Base-by-base conservation (phyloP, 345 rosid genomes). In the Populus davidiana region DNA sequence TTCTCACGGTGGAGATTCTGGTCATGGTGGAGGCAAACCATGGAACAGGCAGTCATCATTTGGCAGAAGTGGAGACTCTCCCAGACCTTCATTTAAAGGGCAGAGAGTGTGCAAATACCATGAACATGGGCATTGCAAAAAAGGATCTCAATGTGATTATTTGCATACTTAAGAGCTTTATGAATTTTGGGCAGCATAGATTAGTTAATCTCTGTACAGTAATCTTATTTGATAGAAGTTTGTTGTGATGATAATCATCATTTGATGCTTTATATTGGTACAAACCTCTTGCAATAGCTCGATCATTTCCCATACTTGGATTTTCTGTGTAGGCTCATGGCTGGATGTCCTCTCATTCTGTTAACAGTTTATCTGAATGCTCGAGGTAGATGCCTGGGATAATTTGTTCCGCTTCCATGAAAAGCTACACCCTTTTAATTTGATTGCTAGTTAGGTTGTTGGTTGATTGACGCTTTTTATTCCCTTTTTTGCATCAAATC, bases 121-220 rank as follows among this genome's bases (percentile, higher is more conserved):
- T 18, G 91, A 89, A 84, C 82, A 43, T 61, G 96, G 97, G 65
- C 86, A 85, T 71, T 91, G 97, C 83, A 89, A 83, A 85, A 93
- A 90, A 82, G 97, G 95, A 59, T 83, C 97, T 35, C 78, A 87
- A 14, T 92, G 97, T 85, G 90, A 88, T 82, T 92, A 86, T 81
- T 76, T 88, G 73, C 94, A 91, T 85, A 79, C 84, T 75, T 89
- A 80, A 85, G n/a, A 35, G 38, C 20, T 41, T 70, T 69, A 74
- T 69, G 66, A 69, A 78, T 64, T n/a, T 64, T 69, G 36, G 65
- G 83, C 74, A 67, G 72, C 50, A 9, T 81, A 79, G 78, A 38
- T 70, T 73, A 73, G 83, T 80, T 71, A 36, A 77, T 64, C 33
- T 73, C 18, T 88, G 88, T 88, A 80, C 81, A 86, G 83, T 78